Evolutionary conservation across 108 stramenopile genomes (phyloP).

Genomic region (Skeletonema tropicum): DNA sequence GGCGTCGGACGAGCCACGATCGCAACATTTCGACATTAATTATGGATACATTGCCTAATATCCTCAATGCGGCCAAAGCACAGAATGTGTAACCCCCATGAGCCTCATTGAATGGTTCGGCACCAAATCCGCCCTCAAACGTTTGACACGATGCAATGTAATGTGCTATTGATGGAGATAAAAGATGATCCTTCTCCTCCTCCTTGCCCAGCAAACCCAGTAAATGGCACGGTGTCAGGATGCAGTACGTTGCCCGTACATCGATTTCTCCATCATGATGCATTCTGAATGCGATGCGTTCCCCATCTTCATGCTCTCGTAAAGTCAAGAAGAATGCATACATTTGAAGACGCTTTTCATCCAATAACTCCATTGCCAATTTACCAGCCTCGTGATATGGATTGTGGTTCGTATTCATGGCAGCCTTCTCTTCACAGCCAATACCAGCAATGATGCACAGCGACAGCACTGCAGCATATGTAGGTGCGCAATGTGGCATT

Average conservation of each 20-base stretch:
- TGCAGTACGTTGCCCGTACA: constrained; percentile 93
- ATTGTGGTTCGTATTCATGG: constrained; percentile 1
- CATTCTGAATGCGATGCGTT: constrained; percentile 82
- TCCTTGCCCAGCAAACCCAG: constrained; percentile 39
- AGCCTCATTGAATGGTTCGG: constrained; percentile 94
- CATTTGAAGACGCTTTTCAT: constrained; percentile 50
- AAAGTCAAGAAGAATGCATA: constrained; percentile 74
- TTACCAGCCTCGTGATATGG: constrained; percentile 22
- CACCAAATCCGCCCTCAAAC: constrained; percentile 97
- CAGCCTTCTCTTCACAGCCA: constrained; percentile 1
- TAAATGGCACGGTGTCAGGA: constrained; percentile 58
- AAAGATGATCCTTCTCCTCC: constrained; percentile 24
- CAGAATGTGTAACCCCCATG: constrained; percentile 99
- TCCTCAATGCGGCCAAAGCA: constrained; percentile 84
- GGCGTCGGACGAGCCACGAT: constrained; percentile 86
- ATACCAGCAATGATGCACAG: constrained; percentile 69
- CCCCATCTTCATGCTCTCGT: constrained; percentile 30
- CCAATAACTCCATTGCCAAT: constrained; percentile 45
- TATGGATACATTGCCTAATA: constrained; percentile 39
- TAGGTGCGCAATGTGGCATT: constrained; percentile 94
- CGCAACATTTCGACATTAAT: constrained; percentile 69
- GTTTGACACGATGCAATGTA: constrained; percentile 90
- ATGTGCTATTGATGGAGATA: constrained; percentile 18
- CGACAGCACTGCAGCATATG: constrained; percentile 89
- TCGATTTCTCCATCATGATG: constrained; percentile 98